Percentiles rank a stretch among this genome's conserved stretches.
Conservation (phyloP, 495 filamentous ascomycete species). For the Cetradonia linearis region DNA sequence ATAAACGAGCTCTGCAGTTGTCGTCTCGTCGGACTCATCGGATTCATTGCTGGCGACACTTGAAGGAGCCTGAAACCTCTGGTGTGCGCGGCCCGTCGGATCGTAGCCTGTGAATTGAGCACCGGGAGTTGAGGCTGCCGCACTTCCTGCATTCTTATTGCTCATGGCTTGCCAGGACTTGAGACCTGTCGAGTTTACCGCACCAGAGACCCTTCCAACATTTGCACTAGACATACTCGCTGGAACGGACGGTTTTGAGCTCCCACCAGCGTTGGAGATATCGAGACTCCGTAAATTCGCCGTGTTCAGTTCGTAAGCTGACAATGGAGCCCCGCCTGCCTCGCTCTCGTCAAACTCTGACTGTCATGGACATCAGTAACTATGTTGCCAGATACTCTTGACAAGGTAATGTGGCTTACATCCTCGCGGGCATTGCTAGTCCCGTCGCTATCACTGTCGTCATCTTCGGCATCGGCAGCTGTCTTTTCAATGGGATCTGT, state of each 20-base stretch:
- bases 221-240: neutral
- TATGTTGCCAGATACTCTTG: neutral
- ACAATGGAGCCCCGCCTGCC: constrained; percentile 2
- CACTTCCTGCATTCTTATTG: neutral
- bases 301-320: neutral
- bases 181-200: neutral
- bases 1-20: neutral
- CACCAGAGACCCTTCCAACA: neutral
- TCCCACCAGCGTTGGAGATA: neutral
- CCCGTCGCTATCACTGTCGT: neutral
- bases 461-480: neutral
- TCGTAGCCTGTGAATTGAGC: constrained; percentile 21
- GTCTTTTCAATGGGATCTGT: constrained; percentile 1
- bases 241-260: neutral
- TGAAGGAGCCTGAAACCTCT: constrained; percentile 10
- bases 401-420: neutral
- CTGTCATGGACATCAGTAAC: neutral
- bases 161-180: constrained; percentile 1
- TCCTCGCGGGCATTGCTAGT: constrained; percentile 1
- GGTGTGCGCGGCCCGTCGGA: constrained; percentile 17
- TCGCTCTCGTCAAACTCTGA: neutral
- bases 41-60: neutral
- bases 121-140: neutral
- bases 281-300: neutral
- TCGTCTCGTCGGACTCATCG: neutral